Conservation (phyloP, 805 yeast species). For the Yarrowia sp. region DNA sequence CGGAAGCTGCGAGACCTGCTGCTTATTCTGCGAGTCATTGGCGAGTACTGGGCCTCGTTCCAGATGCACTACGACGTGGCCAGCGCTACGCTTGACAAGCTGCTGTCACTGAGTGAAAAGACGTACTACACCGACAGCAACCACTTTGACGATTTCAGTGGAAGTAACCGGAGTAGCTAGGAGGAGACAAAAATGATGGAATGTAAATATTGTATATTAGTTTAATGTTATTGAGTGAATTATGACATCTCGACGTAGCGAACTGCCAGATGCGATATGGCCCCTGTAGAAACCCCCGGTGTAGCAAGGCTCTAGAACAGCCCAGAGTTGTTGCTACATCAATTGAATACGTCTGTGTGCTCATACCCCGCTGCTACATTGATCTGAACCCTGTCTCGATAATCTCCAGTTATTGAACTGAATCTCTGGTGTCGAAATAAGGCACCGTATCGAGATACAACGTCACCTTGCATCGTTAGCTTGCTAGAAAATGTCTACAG, state of each 20-base stretch:
- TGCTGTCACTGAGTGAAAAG: slow-evolving; percentile 28
- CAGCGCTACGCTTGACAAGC: slow-evolving; percentile 32
- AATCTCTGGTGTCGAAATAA: no score
- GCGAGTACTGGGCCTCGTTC: slow-evolving; percentile 39
- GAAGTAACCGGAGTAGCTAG: slow-evolving; percentile 22
- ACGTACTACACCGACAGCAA: slow-evolving; percentile 30
- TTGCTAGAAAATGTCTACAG: no score
- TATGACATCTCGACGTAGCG: neutral
- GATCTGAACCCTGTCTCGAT: no score
- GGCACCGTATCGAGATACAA: no score
- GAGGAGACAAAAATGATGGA: neutral
- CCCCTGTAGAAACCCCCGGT: no score
- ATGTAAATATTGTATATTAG: slow-evolving; percentile 30
- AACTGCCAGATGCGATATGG: neutral
- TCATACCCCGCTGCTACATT: no score
- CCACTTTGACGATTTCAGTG: slow-evolving; percentile 24
- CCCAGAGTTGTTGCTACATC: no score
- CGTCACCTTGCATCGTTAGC: no score
- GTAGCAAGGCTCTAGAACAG: no score
- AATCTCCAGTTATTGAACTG: no score
- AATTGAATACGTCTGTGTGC: no score
- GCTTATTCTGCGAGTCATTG: slow-evolving; percentile 35
- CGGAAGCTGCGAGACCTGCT: slow-evolving; percentile 34
- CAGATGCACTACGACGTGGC: slow-evolving; percentile 38
- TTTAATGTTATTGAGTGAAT: slow-evolving; percentile 26